Conservation (phyloP, 768 basidiomycete genomes). For the Pleurotus djamor region DNA sequence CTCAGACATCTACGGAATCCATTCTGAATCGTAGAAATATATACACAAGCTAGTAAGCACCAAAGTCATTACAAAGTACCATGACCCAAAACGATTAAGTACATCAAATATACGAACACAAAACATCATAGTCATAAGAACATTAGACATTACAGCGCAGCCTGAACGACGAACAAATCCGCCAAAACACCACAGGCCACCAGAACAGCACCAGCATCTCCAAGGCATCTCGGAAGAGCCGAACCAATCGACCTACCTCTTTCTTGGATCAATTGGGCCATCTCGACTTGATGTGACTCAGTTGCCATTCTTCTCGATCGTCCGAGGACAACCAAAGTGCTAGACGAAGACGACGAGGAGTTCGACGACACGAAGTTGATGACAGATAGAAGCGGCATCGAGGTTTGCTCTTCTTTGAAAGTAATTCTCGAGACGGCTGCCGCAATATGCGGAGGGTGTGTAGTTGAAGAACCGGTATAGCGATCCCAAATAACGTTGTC, state of each 20-base stretch:
- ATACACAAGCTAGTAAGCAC: too few species aligned
- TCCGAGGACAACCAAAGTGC: constrained; percentile 66
- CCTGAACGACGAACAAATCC: constrained; percentile 58
- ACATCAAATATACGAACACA: too few species aligned
- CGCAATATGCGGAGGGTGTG: constrained; percentile 23
- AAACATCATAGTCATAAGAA: not conserved
- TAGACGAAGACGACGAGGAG: constrained; percentile 8
- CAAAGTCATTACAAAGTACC: too few species aligned
- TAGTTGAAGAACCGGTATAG: constrained; percentile 37
- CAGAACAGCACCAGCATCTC: constrained; percentile 72
- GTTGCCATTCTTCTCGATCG: constrained; percentile 71
- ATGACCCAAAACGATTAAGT: too few species aligned
- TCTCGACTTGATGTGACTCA: constrained; percentile 58
- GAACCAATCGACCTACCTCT: constrained; percentile 41
- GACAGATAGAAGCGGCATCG: constrained; percentile 56
- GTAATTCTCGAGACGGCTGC: constrained; percentile 57
- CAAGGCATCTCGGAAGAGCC: constrained; percentile 69
- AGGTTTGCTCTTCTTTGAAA: constrained; percentile 51
- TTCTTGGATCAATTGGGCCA: constrained; percentile 44
- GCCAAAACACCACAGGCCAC: constrained; percentile 50
- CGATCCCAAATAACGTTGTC: constrained; percentile 78
- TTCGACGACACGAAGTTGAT: constrained; percentile 37
- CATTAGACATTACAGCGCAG: constrained; percentile 14
- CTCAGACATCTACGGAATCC: too few species aligned
- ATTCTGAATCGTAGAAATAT: too few species aligned